Evolutionary conservation across 2,329 filamentous ascomycete species (phyloP).

Genomic region (Fusarium sp.): DNA sequence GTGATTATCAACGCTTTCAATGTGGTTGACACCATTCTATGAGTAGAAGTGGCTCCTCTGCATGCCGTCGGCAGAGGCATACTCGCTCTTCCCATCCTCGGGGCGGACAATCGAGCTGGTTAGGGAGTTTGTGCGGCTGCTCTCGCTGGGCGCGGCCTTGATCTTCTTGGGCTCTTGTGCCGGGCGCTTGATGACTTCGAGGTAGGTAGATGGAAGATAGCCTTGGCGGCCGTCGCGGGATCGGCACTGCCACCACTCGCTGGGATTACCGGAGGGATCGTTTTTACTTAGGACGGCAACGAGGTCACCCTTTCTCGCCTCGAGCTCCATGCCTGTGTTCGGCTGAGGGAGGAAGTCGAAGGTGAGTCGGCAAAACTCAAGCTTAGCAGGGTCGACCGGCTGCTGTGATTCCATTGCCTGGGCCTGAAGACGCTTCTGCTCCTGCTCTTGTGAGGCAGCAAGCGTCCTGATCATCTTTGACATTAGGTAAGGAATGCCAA

Average conservation of each 20-base stretch:
- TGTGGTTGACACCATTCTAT: conserved; percentile 43
- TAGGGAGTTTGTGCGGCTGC: conserved; percentile 60
- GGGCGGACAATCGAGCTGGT: conserved; percentile 55
- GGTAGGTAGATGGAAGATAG: conserved; percentile 90
- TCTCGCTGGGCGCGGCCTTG: conserved; percentile 60
- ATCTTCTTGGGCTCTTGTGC: conserved; percentile 63
- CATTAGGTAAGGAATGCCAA: conserved; percentile 97
- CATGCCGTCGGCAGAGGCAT: conserved; percentile 64
- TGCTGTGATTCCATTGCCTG: conserved; percentile 62
- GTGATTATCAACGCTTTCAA: conserved; percentile 7
- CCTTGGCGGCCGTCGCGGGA: conserved; percentile 90
- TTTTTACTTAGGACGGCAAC: conserved; percentile 93
- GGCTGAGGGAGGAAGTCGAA: conserved; percentile 93
- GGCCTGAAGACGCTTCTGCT: conserved; percentile 68
- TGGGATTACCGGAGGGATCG: conserved; percentile 90
- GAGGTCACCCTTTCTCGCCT: conserved; percentile 93
- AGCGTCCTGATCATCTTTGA: conserved; percentile 91
- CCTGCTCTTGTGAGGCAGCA: conserved; percentile 85
- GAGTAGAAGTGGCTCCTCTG: conserved; percentile 70
- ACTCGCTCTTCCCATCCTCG: conserved; percentile 61
- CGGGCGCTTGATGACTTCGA: conserved; percentile 75
- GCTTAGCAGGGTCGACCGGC: conserved; percentile 84
- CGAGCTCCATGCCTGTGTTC: conserved; percentile 79
- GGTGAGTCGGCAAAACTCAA: conserved; percentile 94
- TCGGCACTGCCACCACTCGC: conserved; percentile 97